These are phyloP conservation scores for Lachancea thermotolerans DNA, from an alignment of 805 yeast species.

Conservation along the genomic window DNA sequence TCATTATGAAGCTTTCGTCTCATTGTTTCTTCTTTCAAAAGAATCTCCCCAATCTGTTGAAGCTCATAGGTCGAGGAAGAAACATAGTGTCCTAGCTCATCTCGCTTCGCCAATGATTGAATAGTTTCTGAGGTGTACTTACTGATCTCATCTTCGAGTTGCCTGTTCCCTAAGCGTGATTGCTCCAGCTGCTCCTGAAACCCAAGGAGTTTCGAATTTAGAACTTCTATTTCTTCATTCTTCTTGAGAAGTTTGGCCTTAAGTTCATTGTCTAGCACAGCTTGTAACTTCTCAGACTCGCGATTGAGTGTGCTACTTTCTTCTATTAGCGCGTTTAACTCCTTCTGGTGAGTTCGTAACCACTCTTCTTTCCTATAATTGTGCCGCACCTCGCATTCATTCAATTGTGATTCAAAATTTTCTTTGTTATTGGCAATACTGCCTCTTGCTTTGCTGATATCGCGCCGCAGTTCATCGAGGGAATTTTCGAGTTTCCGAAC, in stretches of 20 bases:
- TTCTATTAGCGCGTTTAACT: conserved; percentile 27
- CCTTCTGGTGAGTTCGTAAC: conserved; percentile 21
- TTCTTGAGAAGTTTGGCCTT: conserved; percentile 12
- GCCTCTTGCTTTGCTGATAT: conserved; percentile 29
- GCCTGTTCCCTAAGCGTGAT: conserved; percentile 20
- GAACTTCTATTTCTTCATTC: conserved; percentile 6
- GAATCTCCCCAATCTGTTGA: conserved; percentile 29
- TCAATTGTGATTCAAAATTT: conserved; percentile 12
- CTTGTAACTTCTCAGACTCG: conserved; percentile 22
- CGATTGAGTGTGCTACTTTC: conserved; percentile 21
- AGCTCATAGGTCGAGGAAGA: conserved; percentile 28
- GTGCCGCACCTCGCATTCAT: conserved; percentile 17
- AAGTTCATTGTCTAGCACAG: conserved; percentile 11
- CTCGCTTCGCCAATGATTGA: conserved; percentile 11
- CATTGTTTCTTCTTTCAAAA: conserved; percentile 44
- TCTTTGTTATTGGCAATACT: conserved; percentile 20
- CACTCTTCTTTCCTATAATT: conserved; percentile 19
- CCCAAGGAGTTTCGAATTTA: conserved; percentile 14
- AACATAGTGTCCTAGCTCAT: conserved; percentile 23
- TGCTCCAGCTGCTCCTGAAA: conserved; percentile 19
- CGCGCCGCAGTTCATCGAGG: conserved; percentile 22
- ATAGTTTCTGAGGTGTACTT: conserved; percentile 10
- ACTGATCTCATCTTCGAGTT: conserved; percentile 25
- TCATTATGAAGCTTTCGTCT: conserved; percentile 64
- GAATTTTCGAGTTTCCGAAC: conserved; percentile 28